Base-by-base conservation (phyloP, 495 filamentous ascomycete genomes). In the Mytilinidion resinicola region DNA sequence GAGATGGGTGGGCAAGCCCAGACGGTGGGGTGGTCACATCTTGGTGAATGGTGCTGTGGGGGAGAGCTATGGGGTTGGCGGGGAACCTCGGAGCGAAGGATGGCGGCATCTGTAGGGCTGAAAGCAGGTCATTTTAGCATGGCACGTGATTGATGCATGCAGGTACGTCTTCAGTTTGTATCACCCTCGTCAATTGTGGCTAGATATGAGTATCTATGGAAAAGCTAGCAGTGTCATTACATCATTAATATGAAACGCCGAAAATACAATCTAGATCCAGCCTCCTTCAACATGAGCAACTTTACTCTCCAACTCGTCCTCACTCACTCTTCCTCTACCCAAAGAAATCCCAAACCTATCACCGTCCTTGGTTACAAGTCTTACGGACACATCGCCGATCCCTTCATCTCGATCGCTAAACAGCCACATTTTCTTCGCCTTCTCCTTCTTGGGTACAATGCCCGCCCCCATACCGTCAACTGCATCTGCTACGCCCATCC, bases 401-500 rank as follows among this genome's bases (percentile, higher is more conserved):
- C 46, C 20, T 6, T 49, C 46, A 11, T 49, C 46, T 8, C 19
- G 46, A 30, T 49, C 21, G 14, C 46, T 49, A 1, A 49, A 9
- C 46, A 49, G 14, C 46, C 46, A 49, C 20, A 49, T 49, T 25
- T 3, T 25, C 46, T 49, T 30, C 46, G 17, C 14, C 8, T 49
- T 49, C 46, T 21, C 9, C 19, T 49, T 30, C 46, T 42, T 42
- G 4, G 4, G 4, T 8, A 12, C 2, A 12, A 4, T 12, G 2
- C 12, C 21, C 46, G 46, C 37, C n/a, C 17, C 21, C 48, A 54
- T 4, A 3, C 33, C 43, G n/a, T 63, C 55, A 11, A 41, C 55
- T 11, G 61, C 61, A 0, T 34, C 37, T 10, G 62, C 57, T n/a
- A 64, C 38, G 9, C 43, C 53, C 6, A 25, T 41, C 12, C 62